phyloP scores from a whole-genome alignment of 2,329 filamentous ascomycete species.

The Botryotinia convoluta region DNA sequence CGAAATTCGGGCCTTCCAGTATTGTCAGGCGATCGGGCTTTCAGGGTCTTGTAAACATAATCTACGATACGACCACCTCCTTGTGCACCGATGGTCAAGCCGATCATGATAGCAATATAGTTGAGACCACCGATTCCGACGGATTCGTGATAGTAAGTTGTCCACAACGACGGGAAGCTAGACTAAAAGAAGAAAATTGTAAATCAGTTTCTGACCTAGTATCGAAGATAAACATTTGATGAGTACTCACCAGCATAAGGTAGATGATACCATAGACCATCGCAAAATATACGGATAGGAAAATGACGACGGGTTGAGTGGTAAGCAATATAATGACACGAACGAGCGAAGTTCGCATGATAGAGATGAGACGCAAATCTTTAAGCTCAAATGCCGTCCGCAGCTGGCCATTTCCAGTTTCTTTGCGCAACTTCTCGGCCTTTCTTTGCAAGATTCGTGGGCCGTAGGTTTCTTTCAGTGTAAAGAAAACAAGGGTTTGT shows the following conservation, averaged over 20 bases:
- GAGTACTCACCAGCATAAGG: conserved; percentile 45
- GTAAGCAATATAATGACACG: conserved; percentile 49
- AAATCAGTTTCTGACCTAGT: neutral
- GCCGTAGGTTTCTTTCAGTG: conserved; percentile 46
- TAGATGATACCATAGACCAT: conserved; percentile 53
- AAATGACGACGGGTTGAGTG: conserved; percentile 51
- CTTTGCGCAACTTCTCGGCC: conserved; percentile 43
- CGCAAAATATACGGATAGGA: conserved; percentile 50
- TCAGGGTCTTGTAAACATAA: conserved; percentile 27
- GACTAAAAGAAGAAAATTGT: conserved; percentile 35
- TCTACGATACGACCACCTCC: conserved; percentile 47
- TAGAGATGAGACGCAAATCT: conserved; percentile 35
- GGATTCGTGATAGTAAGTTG: conserved; percentile 50
- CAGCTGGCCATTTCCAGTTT: conserved; percentile 47
- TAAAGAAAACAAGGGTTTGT: neutral
- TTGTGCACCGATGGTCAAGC: conserved; percentile 40
- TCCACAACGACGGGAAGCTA: conserved; percentile 59
- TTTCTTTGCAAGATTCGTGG: conserved; percentile 47
- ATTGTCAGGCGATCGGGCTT: conserved; percentile 25
- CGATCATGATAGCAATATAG: conserved; percentile 49
- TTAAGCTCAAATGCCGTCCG: conserved; percentile 53
- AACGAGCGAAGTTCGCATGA: conserved; percentile 42
- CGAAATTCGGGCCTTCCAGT: conserved; percentile 54
- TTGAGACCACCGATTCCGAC: conserved; percentile 55
- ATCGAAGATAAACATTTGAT: neutral